These are phyloP conservation scores for Cladophialophora yegresii DNA, from an alignment of 2,329 filamentous ascomycete genomes.

Conservation along the genomic window DNA sequence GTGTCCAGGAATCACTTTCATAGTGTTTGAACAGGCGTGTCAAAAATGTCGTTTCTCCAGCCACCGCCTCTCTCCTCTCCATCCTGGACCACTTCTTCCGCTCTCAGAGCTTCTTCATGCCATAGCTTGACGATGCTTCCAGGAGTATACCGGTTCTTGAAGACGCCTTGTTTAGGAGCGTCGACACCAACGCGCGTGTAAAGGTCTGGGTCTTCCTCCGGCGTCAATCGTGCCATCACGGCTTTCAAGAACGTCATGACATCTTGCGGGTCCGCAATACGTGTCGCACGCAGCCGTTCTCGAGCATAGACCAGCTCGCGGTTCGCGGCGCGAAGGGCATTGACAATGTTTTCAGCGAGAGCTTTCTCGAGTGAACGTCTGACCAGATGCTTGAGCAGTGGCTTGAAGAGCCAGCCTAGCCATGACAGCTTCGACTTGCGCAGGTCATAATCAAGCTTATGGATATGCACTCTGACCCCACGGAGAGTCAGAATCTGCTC, in stretches of 20 bases:
- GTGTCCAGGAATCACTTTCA: background rate
- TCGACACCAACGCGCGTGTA: constrained; percentile 72
- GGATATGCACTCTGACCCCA: constrained; percentile 75
- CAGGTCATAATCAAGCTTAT: constrained; percentile 80
- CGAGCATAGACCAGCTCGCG: constrained; percentile 83
- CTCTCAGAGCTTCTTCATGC: constrained; percentile 73
- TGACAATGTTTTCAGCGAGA: constrained; percentile 69
- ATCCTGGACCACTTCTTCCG: constrained; percentile 73
- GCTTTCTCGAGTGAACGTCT: constrained; percentile 77
- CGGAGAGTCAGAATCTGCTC: constrained; percentile 80
- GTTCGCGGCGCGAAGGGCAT: constrained; percentile 72
- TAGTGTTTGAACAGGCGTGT: constrained; percentile 37
- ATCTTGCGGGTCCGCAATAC: constrained; percentile 78
- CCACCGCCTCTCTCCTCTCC: constrained; percentile 62
- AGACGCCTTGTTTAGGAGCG: constrained; percentile 64
- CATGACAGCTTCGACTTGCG: constrained; percentile 74
- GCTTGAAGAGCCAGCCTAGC: constrained; percentile 80
- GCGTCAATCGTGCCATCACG: constrained; percentile 72
- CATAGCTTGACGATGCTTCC: constrained; percentile 88
- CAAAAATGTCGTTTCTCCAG: constrained; percentile 86
- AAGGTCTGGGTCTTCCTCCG: constrained; percentile 72
- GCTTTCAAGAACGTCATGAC: constrained; percentile 80
- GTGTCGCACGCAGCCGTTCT: constrained; percentile 80
- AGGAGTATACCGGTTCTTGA: constrained; percentile 82
- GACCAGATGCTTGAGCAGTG: constrained; percentile 76